Evolutionary conservation across 306 rosid genomes (phyloP).

Genomic region (Sindora glabra): DNA sequence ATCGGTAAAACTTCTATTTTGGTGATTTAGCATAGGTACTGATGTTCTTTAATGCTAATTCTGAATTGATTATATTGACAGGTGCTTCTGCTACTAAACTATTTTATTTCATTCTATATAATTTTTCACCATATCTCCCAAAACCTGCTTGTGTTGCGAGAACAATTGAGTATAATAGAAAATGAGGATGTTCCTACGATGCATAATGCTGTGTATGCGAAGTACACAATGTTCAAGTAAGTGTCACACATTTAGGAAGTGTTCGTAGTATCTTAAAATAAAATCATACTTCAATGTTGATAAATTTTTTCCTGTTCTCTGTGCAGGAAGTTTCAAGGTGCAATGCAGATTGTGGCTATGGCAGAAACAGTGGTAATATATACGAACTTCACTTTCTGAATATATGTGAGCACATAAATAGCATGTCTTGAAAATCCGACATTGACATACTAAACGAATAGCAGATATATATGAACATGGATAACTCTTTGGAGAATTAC

Average conservation of each 20-base stretch:
- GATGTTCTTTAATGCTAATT: constrained; percentile 19
- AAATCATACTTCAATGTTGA: constrained; percentile 7
- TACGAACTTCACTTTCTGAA: constrained; percentile 9
- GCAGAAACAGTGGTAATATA: constrained; percentile 75
- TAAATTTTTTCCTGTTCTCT: constrained; percentile 3
- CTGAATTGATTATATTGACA: constrained; percentile 26
- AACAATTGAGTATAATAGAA: constrained; percentile 64
- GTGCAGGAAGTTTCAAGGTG: constrained; percentile 82
- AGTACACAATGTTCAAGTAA: constrained; percentile 92
- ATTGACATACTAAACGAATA: constrained; percentile 12
- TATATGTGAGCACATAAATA: not conserved
- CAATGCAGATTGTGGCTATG: constrained; percentile 93
- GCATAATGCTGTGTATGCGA: constrained; percentile 71
- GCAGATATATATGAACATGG: constrained; percentile 77
- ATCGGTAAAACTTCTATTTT: not conserved
- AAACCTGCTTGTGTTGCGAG: constrained; percentile 60
- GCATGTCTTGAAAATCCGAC: not conserved
- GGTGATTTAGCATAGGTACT: not conserved
- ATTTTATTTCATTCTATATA: constrained; percentile 66
- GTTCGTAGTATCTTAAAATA: not conserved
- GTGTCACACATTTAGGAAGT: constrained; percentile 11
- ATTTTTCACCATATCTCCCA: constrained; percentile 86
- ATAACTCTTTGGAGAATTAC: constrained; percentile 62
- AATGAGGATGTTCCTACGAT: constrained; percentile 67
- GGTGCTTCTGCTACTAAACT: constrained; percentile 80